Percentiles rank a stretch among this genome's conserved stretches.
These are phyloP conservation scores for Yamadazyma sp. DNA, from an alignment of 805 yeast species.

Conservation along the genomic window DNA sequence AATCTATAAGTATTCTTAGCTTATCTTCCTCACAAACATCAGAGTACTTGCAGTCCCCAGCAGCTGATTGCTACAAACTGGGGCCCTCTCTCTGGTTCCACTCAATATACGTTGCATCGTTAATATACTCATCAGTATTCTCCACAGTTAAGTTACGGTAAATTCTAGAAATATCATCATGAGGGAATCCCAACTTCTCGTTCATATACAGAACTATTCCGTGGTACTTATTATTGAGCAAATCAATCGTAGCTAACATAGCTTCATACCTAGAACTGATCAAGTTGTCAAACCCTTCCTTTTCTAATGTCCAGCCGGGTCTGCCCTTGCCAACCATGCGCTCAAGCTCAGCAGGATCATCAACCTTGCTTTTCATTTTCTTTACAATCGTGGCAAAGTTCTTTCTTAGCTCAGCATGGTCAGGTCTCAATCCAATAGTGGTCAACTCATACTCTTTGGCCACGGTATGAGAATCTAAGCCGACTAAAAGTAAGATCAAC, in stretches of 20 bases:
- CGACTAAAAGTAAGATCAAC: conserved; percentile 60
- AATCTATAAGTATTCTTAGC: too few species aligned
- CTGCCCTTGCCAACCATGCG: conserved; percentile 33
- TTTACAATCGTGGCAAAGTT: conserved; percentile 33
- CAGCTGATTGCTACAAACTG: too few species aligned
- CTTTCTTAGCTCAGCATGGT: conserved; percentile 37
- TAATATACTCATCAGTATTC: too few species aligned
- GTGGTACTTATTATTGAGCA: conserved; percentile 52
- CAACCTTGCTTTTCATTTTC: conserved; percentile 28
- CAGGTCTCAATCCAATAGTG: conserved; percentile 58
- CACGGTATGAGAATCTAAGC: conserved; percentile 63
- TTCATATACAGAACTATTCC: conserved; percentile 51
- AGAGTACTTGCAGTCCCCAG: too few species aligned
- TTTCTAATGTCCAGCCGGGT: conserved; percentile 40
- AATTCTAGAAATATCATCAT: conserved; percentile 40
- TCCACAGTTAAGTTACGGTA: conserved; percentile 26
- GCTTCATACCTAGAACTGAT: conserved; percentile 67
- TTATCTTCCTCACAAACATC: too few species aligned
- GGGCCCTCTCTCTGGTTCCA: too few species aligned
- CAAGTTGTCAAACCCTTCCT: conserved; percentile 58
- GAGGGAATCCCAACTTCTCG: conserved; percentile 42
- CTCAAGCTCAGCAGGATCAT: conserved; percentile 21
- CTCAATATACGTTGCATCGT: too few species aligned
- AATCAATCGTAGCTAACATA: conserved; percentile 62
- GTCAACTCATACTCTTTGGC: conserved; percentile 80